A percentile compares a stretch with the other conserved stretches of the same genome.
These are phyloP conservation scores for Lumnitzera racemosa DNA, from an alignment of 345 rosid genomes.

Conservation along the genomic window DNA sequence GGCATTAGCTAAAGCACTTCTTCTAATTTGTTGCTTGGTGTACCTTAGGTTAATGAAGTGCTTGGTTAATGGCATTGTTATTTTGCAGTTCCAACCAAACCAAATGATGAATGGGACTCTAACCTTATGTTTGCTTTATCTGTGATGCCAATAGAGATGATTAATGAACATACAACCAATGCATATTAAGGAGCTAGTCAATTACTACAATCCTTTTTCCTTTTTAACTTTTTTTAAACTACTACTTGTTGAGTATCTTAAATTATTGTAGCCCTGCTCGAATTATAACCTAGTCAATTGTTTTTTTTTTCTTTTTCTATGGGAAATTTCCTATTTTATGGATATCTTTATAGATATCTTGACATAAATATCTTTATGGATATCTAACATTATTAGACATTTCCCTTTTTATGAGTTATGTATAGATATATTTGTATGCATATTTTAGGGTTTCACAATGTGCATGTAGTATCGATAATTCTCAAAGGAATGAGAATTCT, in stretches of 20 bases:
- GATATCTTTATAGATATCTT: too few relatives aligned
- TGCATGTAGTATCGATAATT: too few relatives aligned
- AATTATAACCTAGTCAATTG: too few relatives aligned
- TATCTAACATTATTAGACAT: too few relatives aligned
- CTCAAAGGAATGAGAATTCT: too few relatives aligned
- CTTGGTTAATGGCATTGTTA: slow-evolving; percentile 46
- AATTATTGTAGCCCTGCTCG: slow-evolving; percentile 33
- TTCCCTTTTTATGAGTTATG: too few relatives aligned
- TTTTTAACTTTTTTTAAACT: slow-evolving; percentile 31
- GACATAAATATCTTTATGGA: too few relatives aligned
- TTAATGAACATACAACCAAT: slow-evolving; percentile 43
- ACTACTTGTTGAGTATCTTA: slow-evolving; percentile 62
- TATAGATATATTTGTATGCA: too few relatives aligned
- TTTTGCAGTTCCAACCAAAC: slow-evolving; percentile 29
- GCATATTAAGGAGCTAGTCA: slow-evolving; percentile 55
- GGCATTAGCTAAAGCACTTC: slow-evolving; percentile 68
- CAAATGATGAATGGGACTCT: slow-evolving; percentile 45
- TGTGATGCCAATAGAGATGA: slow-evolving; percentile 36
- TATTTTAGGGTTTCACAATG: too few relatives aligned
- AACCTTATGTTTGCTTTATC: slow-evolving; percentile 34
- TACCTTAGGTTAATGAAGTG: slow-evolving; percentile 46
- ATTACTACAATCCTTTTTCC: slow-evolving; percentile 26
- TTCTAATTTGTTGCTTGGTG: slow-evolving; percentile 54
- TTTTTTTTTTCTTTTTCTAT: too few relatives aligned
- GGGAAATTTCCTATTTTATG: too few relatives aligned